These are phyloP conservation scores for Plasmodium coatneyi DNA, from an alignment of 169 alveolate genomes.

Conservation along the genomic window DNA sequence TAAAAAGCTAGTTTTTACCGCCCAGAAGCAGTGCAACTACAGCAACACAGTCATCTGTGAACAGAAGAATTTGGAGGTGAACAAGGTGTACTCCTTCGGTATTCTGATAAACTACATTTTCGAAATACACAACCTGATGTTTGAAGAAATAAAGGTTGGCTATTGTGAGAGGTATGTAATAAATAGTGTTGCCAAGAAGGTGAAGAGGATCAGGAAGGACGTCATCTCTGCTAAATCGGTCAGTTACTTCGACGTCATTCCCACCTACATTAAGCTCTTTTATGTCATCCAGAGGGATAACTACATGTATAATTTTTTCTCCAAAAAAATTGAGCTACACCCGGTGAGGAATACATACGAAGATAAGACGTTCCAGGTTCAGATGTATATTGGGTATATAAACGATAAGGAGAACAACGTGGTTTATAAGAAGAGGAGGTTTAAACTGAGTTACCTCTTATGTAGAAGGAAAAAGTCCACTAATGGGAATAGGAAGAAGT, in stretches of 20 bases:
- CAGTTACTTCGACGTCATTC: slow-evolving; percentile 21
- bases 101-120: slow-evolving; percentile 39
- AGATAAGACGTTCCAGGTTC: not conserved
- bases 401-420: slow-evolving; percentile 33
- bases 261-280: slow-evolving; percentile 21
- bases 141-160: slow-evolving; percentile 23
- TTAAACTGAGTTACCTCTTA: slow-evolving; percentile 11
- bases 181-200: slow-evolving; percentile 22
- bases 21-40: slow-evolving; percentile 39
- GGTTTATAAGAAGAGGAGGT: slow-evolving; percentile 46
- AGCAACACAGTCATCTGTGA: slow-evolving; percentile 64
- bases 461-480: not conserved
- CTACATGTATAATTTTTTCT: slow-evolving; percentile 42
- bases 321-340: slow-evolving; percentile 33
- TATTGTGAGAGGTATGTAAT: slow-evolving; percentile 34
- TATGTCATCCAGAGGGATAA: slow-evolving; percentile 1
- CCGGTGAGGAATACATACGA: not conserved
- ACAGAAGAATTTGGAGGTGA: slow-evolving; percentile 38
- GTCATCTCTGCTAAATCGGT: slow-evolving; percentile 8
- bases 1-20: slow-evolving; percentile 7
- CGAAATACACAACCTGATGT: slow-evolving; percentile 32
- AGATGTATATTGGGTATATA: slow-evolving; percentile 46
- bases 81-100: slow-evolving; percentile 36
- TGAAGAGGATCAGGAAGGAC: slow-evolving; percentile 36
- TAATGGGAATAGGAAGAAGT: not conserved